Base-by-base conservation (phyloP, 108 stramenopile species). In the Poteriospumella lacustris region DNA sequence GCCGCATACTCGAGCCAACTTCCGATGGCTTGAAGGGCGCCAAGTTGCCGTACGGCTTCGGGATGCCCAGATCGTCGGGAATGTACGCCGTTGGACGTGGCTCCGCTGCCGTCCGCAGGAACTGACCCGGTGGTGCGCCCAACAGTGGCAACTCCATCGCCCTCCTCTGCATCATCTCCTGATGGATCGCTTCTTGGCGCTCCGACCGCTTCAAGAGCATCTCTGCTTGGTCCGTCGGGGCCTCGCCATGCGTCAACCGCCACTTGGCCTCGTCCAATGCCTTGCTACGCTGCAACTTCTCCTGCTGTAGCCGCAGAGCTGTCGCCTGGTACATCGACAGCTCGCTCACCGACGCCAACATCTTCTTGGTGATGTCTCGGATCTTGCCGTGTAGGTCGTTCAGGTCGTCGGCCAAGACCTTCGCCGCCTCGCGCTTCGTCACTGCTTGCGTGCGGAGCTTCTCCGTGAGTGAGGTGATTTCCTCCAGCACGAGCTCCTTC, bases 241-340 rank as follows among this genome's bases (percentile, higher is more conserved):
- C 64, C 42, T 88, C 85, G 2, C 84, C 81, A 19, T 67, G 72
- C 0, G 56, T 68, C 1, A 82, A 36, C 15, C 83, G 78, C 69
- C 43, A 42, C 39, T 80, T 60, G 15, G 34, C 77, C 24, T 78
- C 77, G 40, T 58, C 72, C 2, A 79, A 26, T 28, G 5, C 29
- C 43, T 82, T 75, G 47, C 79, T 73, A 43, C 79, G 43, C 0
- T 80, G 38, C 59, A 39, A 58, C 85, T 86, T 85, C 76, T 89
- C 88, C 39, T 84, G 82, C 79, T 89, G 85, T 28, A 89, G 84
- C 78, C 81, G 83, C 58, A 89, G 68, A 33, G 87, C 84, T 0
- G 88, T 88, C 0, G 89, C 88, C 76, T 89, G 89, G 82, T 86
- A 86, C 88, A 89, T 89, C 39, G 81, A 78, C 58, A 89, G 82